Evolutionary conservation across 2,329 filamentous ascomycete genomes (phyloP).

Genomic region (Rhexocercosporidium sp.): DNA sequence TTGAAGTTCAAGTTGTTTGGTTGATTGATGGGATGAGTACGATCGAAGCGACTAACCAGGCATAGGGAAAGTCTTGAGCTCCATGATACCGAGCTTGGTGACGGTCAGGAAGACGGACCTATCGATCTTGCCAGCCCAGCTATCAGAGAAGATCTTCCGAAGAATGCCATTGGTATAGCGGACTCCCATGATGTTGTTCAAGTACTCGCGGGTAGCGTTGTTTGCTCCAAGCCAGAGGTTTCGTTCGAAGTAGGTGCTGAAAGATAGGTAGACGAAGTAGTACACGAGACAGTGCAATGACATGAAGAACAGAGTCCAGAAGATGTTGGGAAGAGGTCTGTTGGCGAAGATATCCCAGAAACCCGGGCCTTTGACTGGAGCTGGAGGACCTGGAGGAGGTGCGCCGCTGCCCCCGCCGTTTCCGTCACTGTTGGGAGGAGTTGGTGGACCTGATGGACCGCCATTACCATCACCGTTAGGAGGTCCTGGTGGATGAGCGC

Average conservation of each 20-base stretch:
- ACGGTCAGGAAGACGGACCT: neutral
- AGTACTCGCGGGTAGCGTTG: slow-evolving; percentile 12
- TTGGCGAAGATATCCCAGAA: neutral
- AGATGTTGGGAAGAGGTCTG: neutral
- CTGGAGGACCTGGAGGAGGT: neutral
- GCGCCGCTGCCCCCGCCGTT: neutral
- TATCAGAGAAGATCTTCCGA: neutral
- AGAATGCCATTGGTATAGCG: slow-evolving; percentile 4
- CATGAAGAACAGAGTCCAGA: slow-evolving; percentile 1
- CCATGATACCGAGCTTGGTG: neutral
- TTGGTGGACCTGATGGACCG: neutral
- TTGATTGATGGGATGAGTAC: neutral
- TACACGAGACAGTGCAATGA: slow-evolving; percentile 19
- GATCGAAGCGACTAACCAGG: slow-evolving; percentile 13
- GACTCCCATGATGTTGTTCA: neutral
- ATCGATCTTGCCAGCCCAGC: slow-evolving; percentile 1
- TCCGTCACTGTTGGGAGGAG: neutral
- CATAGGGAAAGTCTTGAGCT: slow-evolving; percentile 13
- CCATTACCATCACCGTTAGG: neutral
- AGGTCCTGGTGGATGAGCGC: neutral
- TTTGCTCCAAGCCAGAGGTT: slow-evolving; percentile 24
- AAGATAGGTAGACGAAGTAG: slow-evolving; percentile 14
- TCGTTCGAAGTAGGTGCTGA: slow-evolving; percentile 16
- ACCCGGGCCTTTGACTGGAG: neutral
- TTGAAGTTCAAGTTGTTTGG: neutral